These are phyloP conservation scores for Avena sativa DNA, from an alignment of 176 grass and related monocot species.

Conservation along the genomic window DNA sequence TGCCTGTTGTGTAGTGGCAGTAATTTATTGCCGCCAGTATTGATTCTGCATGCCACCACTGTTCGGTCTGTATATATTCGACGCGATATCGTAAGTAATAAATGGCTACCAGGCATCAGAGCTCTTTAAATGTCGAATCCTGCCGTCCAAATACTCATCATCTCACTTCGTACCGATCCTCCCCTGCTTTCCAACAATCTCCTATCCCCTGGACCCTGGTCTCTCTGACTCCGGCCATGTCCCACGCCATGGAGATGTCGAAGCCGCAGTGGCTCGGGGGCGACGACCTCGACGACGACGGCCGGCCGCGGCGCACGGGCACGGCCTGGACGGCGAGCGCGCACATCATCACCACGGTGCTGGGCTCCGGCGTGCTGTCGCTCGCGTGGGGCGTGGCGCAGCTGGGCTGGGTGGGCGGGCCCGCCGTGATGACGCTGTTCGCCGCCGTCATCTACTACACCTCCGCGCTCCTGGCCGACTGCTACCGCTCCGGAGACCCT, in stretches of 20 bases:
- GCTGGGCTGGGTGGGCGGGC: conserved; percentile 84
- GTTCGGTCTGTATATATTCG: not conserved
- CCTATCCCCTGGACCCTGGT: not conserved
- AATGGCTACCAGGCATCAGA: not conserved
- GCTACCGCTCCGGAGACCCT: conserved; percentile 81
- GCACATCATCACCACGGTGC: conserved; percentile 92
- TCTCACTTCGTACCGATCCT: not conserved
- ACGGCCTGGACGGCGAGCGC: conserved; percentile 92
- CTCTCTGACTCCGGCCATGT: not conserved
- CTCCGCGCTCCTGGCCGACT: conserved; percentile 74
- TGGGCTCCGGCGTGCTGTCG: conserved; percentile 92
- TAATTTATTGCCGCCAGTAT: not conserved
- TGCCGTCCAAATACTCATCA: not conserved
- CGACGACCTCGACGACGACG: conserved; percentile 66
- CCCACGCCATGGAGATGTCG: not conserved
- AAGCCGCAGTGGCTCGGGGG: conserved; percentile 2
- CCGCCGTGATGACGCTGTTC: conserved; percentile 70
- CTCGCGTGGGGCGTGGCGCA: conserved; percentile 87
- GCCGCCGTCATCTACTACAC: conserved; percentile 80
- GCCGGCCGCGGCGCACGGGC: conserved; percentile 56
- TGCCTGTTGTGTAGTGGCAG: not conserved
- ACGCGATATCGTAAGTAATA: not conserved
- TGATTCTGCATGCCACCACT: not conserved
- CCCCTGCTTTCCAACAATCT: not conserved
- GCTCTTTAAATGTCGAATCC: not conserved